These are phyloP conservation scores for Penicillium subrubescens DNA, from an alignment of 495 filamentous ascomycete genomes.

Conservation along the genomic window DNA sequence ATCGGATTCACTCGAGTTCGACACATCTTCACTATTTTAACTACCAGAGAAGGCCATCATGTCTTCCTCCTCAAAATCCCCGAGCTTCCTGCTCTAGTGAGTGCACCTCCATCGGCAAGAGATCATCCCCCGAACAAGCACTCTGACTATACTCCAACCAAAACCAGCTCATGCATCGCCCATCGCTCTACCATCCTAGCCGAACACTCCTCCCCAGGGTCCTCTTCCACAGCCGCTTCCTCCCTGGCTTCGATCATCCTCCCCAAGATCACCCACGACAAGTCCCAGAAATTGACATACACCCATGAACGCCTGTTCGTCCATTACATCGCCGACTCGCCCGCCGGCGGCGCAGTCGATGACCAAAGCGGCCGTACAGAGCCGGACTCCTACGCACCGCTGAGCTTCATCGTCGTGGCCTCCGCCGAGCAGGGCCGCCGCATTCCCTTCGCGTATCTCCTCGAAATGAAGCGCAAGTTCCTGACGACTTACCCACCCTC, in stretches of 20 bases:
- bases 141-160: conserved; percentile 18
- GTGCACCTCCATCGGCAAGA: conserved; percentile 23
- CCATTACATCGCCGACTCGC: conserved; percentile 90
- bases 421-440: conserved; percentile 76
- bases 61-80: conserved; percentile 78
- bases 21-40: background rate
- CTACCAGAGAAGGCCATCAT: conserved; percentile 39
- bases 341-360: conserved; percentile 56
- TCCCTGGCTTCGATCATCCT: conserved; percentile 93
- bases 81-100: conserved; percentile 80
- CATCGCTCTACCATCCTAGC: conserved; percentile 87
- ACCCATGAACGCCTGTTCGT: conserved; percentile 89
- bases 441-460: conserved; percentile 88
- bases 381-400: conserved; percentile 65
- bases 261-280: conserved; percentile 83
- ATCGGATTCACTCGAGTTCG: background rate
- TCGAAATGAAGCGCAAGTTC: conserved; percentile 90
- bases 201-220: conserved; percentile 78
- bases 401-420: conserved; percentile 85
- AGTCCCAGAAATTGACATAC: conserved; percentile 88
- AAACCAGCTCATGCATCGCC: conserved; percentile 80
- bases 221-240: conserved; percentile 70
- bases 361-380: conserved; percentile 33
- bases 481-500: conserved; percentile 68
- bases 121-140: conserved; percentile 1